Percentiles rank a stretch among this genome's conserved stretches.
phyloP scores from a whole-genome alignment of 1,284 basidiomycete genomes.

The Prillingera fragicola region DNA sequence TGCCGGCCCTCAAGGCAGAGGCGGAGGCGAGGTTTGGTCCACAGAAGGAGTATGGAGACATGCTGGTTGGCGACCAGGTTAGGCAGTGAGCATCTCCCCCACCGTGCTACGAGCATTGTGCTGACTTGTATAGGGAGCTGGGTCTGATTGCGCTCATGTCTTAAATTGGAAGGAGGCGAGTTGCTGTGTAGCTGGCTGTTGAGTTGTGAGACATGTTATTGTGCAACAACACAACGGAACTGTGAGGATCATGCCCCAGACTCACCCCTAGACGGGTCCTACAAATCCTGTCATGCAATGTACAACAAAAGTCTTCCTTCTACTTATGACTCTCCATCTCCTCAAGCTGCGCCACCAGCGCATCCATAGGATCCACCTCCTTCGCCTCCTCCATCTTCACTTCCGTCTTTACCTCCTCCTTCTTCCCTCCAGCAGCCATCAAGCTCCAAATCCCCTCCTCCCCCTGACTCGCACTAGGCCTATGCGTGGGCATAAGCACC shows the following conservation, averaged over 20 bases:
- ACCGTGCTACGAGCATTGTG: too few relatives aligned
- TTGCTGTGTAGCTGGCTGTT: too few relatives aligned
- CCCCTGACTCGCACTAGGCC: too few relatives aligned
- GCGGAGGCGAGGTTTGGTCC: slow-evolving; percentile 40
- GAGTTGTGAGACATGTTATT: too few relatives aligned
- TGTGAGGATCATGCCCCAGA: too few relatives aligned
- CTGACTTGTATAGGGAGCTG: slow-evolving; percentile 59
- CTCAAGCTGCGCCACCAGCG: slow-evolving; percentile 69
- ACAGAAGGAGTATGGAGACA: slow-evolving; percentile 58
- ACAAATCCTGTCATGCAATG: background rate
- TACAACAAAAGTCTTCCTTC: background rate
- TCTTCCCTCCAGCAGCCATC: too few relatives aligned
- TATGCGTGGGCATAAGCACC: slow-evolving; percentile 36
- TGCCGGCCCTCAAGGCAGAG: slow-evolving; percentile 54
- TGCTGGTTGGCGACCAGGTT: slow-evolving; percentile 82
- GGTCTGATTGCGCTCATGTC: slow-evolving; percentile 72
- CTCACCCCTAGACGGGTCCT: too few relatives aligned
- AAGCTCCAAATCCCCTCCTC: too few relatives aligned
- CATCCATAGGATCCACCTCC: slow-evolving; percentile 65
- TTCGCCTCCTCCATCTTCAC: too few relatives aligned
- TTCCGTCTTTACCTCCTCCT: too few relatives aligned
- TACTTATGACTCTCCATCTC: slow-evolving; percentile 53
- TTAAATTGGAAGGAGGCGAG: too few relatives aligned
- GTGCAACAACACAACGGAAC: too few relatives aligned
- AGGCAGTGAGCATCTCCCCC: slow-evolving; percentile 66